phyloP scores from a whole-genome alignment of 192 early-diverging fungal species.

The Entomortierella lignicola region DNA sequence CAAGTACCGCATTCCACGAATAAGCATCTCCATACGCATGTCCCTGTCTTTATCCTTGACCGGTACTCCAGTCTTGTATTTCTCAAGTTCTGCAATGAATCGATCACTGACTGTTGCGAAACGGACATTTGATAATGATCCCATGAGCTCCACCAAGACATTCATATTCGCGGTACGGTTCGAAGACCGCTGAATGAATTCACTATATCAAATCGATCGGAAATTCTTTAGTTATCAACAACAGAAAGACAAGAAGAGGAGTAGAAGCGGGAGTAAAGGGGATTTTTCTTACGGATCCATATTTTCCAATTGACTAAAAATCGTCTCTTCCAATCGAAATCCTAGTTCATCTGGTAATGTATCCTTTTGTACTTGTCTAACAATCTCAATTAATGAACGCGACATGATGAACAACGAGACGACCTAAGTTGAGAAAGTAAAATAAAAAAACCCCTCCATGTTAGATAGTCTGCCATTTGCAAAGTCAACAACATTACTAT shows the following conservation, averaged over 20 bases:
- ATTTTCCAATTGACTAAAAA: slow-evolving; percentile 90
- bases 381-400: slow-evolving; percentile 87
- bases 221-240: background rate
- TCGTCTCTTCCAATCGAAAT: slow-evolving; percentile 90
- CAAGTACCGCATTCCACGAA: slow-evolving; percentile 91
- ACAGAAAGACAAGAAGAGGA: background rate
- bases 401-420: slow-evolving; percentile 89
- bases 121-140: slow-evolving; percentile 86
- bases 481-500: too few relatives aligned
- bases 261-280: background rate
- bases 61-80: slow-evolving; percentile 68
- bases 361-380: slow-evolving; percentile 76
- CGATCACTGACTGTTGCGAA: slow-evolving; percentile 95
- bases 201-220: slow-evolving; percentile 46
- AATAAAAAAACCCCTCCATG: too few relatives aligned
- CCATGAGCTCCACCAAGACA: slow-evolving; percentile 93
- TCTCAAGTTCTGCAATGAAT: slow-evolving; percentile 90
- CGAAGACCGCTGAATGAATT: slow-evolving; percentile 73
- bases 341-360: slow-evolving; percentile 86
- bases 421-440: too few relatives aligned
- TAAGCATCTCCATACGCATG: slow-evolving; percentile 84
- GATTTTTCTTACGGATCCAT: slow-evolving; percentile 79
- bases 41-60: slow-evolving; percentile 72
- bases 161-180: slow-evolving; percentile 92
- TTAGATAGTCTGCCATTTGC: too few relatives aligned